Conservation (phyloP, 2,329 filamentous ascomycete species). For the Spiromastix sp. region DNA sequence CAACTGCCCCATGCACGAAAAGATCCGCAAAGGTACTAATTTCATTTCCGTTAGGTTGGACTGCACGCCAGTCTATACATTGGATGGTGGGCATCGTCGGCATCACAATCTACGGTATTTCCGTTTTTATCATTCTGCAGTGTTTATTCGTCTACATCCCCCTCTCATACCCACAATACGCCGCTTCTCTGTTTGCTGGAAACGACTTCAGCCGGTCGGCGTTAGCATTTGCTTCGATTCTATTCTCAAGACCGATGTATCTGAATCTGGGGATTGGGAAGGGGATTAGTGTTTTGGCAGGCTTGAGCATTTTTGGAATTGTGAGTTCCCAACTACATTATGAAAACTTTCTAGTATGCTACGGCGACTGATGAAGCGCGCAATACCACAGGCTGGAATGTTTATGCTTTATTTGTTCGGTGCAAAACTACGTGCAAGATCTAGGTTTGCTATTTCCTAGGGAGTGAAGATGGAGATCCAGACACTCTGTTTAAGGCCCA, state of each 20-base stretch:
- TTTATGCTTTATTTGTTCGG: too few species aligned
- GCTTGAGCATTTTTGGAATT: conserved; percentile 24
- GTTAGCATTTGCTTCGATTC: conserved; percentile 25
- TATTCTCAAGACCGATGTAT: conserved; percentile 20
- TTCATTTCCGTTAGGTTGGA: conserved; percentile 18
- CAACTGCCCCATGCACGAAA: too few species aligned
- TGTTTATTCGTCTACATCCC: conserved; percentile 32
- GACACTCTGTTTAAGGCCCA: too few species aligned
- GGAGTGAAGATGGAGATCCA: too few species aligned
- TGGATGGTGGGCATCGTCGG: conserved; percentile 31
- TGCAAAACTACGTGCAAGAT: too few species aligned
- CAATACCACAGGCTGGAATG: too few species aligned
- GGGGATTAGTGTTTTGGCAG: conserved; percentile 23
- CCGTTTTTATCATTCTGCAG: conserved; percentile 33
- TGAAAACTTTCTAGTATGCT: too few species aligned
- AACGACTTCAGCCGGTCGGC: conserved; percentile 25
- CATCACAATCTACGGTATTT: conserved; percentile 28
- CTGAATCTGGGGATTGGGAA: conserved; percentile 18
- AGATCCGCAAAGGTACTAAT: too few species aligned
- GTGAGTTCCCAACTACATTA: too few species aligned
- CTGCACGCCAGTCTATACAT: conserved; percentile 19
- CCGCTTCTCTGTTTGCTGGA: conserved; percentile 26
- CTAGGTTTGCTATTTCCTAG: too few species aligned
- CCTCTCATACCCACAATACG: conserved; percentile 23
- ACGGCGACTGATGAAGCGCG: too few species aligned